A percentile compares a stretch with the other conserved stretches of the same genome.
phyloP scores from a whole-genome alignment of 169 alveolate genomes.

The Cryptosporidium felis region DNA sequence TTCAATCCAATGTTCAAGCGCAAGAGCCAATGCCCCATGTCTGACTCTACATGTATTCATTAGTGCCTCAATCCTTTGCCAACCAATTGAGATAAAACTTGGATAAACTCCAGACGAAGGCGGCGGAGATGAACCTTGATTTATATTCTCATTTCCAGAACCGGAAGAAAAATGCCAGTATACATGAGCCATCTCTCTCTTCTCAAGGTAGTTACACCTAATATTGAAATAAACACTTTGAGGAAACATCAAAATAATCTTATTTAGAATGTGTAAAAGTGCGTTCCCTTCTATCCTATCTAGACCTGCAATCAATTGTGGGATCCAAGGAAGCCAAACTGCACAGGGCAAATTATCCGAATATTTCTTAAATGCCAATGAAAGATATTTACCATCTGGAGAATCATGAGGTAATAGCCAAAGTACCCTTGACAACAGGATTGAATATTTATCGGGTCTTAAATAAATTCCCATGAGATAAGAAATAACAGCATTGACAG shows the following conservation, averaged over 20 bases:
- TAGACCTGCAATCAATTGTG: conserved; percentile 77
- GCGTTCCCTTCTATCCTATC: conserved; percentile 73
- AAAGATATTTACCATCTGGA: conserved; percentile 69
- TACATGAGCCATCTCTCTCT: conserved; percentile 65
- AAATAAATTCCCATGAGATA: conserved; percentile 78
- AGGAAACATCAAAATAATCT: conserved; percentile 72
- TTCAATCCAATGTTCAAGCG: conserved; percentile 73
- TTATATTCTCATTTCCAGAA: background rate
- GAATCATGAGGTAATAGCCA: conserved; percentile 77
- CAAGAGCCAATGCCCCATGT: conserved; percentile 60
- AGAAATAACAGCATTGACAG: conserved; percentile 78
- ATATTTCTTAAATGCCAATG: conserved; percentile 75
- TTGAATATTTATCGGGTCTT: conserved; percentile 74
- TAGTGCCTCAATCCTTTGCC: conserved; percentile 65
- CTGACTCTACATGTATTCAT: conserved; percentile 51
- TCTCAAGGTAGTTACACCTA: conserved; percentile 78
- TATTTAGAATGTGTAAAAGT: conserved; percentile 75
- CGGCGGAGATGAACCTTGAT: conserved; percentile 51
- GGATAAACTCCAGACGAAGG: conserved; percentile 66
- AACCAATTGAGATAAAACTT: conserved; percentile 34
- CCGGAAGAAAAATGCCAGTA: conserved; percentile 36
- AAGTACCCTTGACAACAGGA: conserved; percentile 74
- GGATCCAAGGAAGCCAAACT: conserved; percentile 80
- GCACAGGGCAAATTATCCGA: conserved; percentile 76
- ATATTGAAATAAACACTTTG: conserved; percentile 78